Conservation (phyloP, 805 yeast genomes). For the Suhomyces kilbournensis region DNA sequence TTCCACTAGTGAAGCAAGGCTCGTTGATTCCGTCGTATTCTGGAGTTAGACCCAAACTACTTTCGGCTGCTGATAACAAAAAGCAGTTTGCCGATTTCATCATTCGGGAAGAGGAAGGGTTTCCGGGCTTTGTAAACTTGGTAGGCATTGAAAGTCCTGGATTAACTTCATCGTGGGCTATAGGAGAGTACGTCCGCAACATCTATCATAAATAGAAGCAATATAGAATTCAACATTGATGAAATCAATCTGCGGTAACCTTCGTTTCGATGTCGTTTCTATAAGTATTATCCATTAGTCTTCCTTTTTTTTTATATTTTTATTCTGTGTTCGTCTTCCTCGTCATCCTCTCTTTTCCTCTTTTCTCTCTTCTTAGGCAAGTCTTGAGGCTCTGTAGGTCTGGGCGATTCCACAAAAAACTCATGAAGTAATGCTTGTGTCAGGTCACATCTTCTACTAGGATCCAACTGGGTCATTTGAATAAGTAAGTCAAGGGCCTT, state of each 20-base stretch:
- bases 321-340: conserved; percentile 17
- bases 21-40: conserved; percentile 66
- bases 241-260: too few relatives aligned
- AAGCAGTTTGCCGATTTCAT: conserved; percentile 65
- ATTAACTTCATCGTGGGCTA: conserved; percentile 76
- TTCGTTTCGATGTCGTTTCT: too few relatives aligned
- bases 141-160: conserved; percentile 92
- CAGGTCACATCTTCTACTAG: conserved; percentile 66
- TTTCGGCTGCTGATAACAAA: conserved; percentile 38
- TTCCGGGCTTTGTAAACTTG: conserved; percentile 75
- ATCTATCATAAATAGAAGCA: conserved; percentile 18
- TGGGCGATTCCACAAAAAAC: conserved; percentile 71
- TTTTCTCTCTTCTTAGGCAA: conserved; percentile 50
- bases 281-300: neutral
- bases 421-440: conserved; percentile 60
- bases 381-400: conserved; percentile 64
- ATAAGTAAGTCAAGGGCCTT: conserved; percentile 73
- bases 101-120: conserved; percentile 71
- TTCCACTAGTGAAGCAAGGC: conserved; percentile 52
- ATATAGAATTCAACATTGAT: too few relatives aligned
- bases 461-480: conserved; percentile 73
- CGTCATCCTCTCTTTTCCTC: conserved; percentile 20
- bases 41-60: conserved; percentile 82
- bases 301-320: conserved; percentile 13
- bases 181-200: conserved; percentile 64